A percentile compares a stretch with the other conserved stretches of the same genome.
These are phyloP conservation scores for Salvia rosmarinus DNA, from an alignment of 257 asterid genomes.

Conservation along the genomic window DNA sequence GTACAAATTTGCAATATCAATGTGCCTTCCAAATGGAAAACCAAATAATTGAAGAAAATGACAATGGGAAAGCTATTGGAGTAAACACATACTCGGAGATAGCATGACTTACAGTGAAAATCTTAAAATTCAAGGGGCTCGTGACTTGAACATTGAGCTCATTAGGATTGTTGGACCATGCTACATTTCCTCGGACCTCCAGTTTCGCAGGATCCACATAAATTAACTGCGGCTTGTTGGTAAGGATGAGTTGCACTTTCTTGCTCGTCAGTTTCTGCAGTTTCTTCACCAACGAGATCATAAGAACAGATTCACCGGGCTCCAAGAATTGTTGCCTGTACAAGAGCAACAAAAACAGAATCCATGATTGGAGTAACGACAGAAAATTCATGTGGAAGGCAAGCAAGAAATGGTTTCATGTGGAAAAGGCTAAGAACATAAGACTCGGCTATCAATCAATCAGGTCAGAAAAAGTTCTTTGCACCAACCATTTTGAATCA, in stretches of 20 bases:
- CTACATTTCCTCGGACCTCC: conserved; percentile 74
- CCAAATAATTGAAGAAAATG: background rate
- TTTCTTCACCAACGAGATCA: conserved; percentile 96
- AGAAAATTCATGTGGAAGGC: too few species aligned
- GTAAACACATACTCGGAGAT: conserved; percentile 2
- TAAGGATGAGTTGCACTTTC: conserved; percentile 96
- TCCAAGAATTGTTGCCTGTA: conserved; percentile 95
- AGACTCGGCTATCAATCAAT: background rate
- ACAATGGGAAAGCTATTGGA: background rate
- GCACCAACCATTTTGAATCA: conserved; percentile 87
- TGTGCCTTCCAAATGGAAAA: background rate
- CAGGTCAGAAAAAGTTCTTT: background rate
- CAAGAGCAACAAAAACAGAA: background rate
- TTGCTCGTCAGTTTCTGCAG: conserved; percentile 85
- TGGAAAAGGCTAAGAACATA: background rate
- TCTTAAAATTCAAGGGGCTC: conserved; percentile 86
- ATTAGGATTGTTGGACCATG: conserved; percentile 90
- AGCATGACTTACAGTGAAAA: conserved; percentile 75
- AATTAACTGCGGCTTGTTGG: conserved; percentile 88
- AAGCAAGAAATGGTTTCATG: too few species aligned
- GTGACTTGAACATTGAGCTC: conserved; percentile 87
- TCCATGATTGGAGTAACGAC: too few species aligned
- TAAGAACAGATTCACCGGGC: conserved; percentile 93
- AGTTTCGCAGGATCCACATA: conserved; percentile 86
- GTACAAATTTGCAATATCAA: background rate